Conservation (phyloP, 306 rosid species). For the Heteromeles arbutifolia region DNA sequence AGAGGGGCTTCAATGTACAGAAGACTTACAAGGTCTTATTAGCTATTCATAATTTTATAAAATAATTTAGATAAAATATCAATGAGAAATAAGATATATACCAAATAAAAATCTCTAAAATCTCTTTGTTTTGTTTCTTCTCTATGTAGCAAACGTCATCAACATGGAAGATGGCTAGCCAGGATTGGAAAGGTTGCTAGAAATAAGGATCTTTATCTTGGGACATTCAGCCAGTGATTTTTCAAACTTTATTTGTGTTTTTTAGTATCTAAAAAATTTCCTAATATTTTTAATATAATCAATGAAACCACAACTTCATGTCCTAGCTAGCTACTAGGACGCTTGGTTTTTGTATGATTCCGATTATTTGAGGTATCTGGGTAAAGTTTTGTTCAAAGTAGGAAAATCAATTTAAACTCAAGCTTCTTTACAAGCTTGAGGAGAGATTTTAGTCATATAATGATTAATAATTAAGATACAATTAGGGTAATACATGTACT, state of each 20-base stretch:
- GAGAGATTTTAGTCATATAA: too few relatives aligned
- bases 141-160: conserved; percentile 63
- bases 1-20: conserved; percentile 87
- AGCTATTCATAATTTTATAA: conserved; percentile 5
- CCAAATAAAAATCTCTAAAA: background rate
- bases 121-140: background rate
- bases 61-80: too few relatives aligned
- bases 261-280: too few relatives aligned
- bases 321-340: conserved; percentile 38
- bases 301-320: conserved; percentile 65
- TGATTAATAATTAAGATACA: too few relatives aligned
- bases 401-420: background rate
- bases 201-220: conserved; percentile 88
- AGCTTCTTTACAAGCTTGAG: background rate
- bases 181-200: conserved; percentile 91
- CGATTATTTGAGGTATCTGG: background rate
- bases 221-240: conserved; percentile 69
- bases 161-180: conserved; percentile 96
- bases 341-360: background rate
- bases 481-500: too few relatives aligned
- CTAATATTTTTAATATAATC: background rate
- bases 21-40: conserved; percentile 84
- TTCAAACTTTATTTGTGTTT: too few relatives aligned
- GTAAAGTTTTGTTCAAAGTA: background rate
- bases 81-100: background rate